Conservation (phyloP, 192 early-diverging fungal species). For the Coemansia sp. region DNA sequence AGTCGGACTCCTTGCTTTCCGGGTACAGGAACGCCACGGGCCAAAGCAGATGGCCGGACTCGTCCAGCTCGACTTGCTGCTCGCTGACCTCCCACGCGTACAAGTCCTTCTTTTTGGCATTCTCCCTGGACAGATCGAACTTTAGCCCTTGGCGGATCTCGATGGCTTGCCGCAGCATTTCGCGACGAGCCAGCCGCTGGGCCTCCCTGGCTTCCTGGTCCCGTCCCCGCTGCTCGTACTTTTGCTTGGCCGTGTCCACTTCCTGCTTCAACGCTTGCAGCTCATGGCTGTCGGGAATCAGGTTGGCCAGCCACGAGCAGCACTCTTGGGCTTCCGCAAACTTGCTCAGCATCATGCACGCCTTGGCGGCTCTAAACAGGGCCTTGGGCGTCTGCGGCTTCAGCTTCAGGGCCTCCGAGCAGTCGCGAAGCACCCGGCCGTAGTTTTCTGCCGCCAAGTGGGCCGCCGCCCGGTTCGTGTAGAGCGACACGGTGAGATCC, state of each 20-base stretch:
- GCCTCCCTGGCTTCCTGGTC: constrained; percentile 39
- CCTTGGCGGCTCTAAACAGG: constrained; percentile 84
- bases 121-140: constrained; percentile 28
- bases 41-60: constrained; percentile 63
- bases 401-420: constrained; percentile 71
- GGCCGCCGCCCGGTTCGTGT: constrained; percentile 87
- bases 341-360: constrained; percentile 75
- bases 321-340: constrained; percentile 83
- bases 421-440: constrained; percentile 84
- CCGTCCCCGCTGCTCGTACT: constrained; percentile 14
- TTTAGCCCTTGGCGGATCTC: constrained; percentile 39
- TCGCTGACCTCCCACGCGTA: constrained; percentile 45
- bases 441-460: constrained; percentile 87
- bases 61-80: constrained; percentile 60
- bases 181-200: constrained; percentile 47
- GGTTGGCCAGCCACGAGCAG: constrained; percentile 68
- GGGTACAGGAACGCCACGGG: constrained; percentile 95
- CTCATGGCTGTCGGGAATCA: constrained; percentile 62
- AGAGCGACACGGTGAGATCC: constrained; percentile 75
- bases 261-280: constrained; percentile 37
- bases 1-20: constrained; percentile 86
- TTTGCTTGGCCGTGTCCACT: constrained; percentile 12
- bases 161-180: constrained; percentile 54
- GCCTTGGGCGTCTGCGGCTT: constrained; percentile 88
- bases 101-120: background rate